Evolutionary conservation across 164 flowering plant species (phyloP), one percentile per base, ranked within the genome.

Genomic region (Liquidambar formosana): DNA sequence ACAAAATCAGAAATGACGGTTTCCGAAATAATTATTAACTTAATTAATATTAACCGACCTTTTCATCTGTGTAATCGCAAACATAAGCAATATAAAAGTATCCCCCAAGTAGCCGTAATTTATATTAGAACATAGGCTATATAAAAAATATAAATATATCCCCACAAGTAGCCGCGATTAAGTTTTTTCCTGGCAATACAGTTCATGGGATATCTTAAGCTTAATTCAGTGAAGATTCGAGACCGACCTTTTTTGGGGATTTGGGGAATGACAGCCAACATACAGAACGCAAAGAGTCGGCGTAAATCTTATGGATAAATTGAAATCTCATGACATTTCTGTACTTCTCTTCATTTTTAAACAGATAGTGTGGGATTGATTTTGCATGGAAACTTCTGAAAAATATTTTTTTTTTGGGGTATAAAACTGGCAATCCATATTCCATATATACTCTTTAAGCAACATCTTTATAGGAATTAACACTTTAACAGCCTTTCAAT

Each of bases 251-350:
- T 69, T 76, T 61, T 79, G 3, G 76, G 79, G 78, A 78, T 78
- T 12, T 60, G 79, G 19, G 56, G 83, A 76, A 76, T 76, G 85
- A 82, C 85, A 84, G 81, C 83, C 79, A 64, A 67, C 72, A 28
- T 76, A 66, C 87, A 83, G 83, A 80, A 65, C 27, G 80, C 63
- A 72, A 74, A 75, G 12, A 71, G 83, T 68, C 82, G 79, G 82
- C 82, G 79, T 12, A 10, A 59, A 12, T n/a, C 48, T 16, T n/a
- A 0, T 56, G 63, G 41, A 51, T 51, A 51, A n/a, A 15, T 51
- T 51, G 3, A 51, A 51, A 16, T 51, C 54, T 51, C 54, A n/a
- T 19, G 10, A 51, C 0, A 51, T 51, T 51, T 0, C n/a, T 51
- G 21, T 18, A 18, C 6, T 0, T 51, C 18, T 6, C 6, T 51